phyloP scores from a whole-genome alignment of 768 basidiomycete genomes.

The Leucosporidium scottii region DNA sequence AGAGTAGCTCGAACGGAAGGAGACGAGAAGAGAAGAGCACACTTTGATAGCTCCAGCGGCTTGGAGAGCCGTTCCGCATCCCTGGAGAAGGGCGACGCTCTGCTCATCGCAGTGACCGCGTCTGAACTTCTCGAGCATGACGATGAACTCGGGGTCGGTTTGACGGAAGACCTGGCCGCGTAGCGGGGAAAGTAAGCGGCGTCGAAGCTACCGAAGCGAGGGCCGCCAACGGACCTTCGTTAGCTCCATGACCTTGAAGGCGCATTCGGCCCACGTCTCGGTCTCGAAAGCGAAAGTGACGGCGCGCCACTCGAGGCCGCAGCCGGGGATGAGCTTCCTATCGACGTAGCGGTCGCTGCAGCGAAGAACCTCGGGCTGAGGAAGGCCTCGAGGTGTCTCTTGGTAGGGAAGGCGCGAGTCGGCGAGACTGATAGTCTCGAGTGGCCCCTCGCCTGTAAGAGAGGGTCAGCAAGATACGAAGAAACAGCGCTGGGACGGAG shows the following conservation, averaged over 20 bases:
- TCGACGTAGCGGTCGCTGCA: no score
- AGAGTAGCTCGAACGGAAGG: no score
- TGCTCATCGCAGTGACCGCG: conserved; percentile 34
- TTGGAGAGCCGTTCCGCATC: conserved; percentile 34
- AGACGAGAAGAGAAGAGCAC: not conserved
- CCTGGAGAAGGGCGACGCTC: conserved; percentile 28
- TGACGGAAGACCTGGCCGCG: conserved; percentile 41
- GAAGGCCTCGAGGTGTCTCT: not conserved
- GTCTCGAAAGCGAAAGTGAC: conserved; percentile 42
- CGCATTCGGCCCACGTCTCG: conserved; percentile 35
- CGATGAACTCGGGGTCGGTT: conserved; percentile 39
- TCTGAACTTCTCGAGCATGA: conserved; percentile 40
- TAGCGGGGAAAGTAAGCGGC: no score
- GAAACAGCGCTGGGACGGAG: not conserved
- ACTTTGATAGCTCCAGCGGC: conserved; percentile 36
- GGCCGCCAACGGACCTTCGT: conserved; percentile 24
- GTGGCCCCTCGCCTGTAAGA: not conserved
- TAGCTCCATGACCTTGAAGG: conserved; percentile 36
- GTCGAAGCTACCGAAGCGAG: no score
- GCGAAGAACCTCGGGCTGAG: no score
- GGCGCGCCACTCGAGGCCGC: not conserved
- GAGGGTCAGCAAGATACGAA: not conserved
- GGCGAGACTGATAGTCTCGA: conserved; percentile 3
- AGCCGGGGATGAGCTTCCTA: no score
- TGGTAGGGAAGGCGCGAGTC: conserved; percentile 21